Evolutionary conservation across 2,329 filamentous ascomycete genomes (phyloP).

Genomic region (Stagonosporopsis chrysanthemi): DNA sequence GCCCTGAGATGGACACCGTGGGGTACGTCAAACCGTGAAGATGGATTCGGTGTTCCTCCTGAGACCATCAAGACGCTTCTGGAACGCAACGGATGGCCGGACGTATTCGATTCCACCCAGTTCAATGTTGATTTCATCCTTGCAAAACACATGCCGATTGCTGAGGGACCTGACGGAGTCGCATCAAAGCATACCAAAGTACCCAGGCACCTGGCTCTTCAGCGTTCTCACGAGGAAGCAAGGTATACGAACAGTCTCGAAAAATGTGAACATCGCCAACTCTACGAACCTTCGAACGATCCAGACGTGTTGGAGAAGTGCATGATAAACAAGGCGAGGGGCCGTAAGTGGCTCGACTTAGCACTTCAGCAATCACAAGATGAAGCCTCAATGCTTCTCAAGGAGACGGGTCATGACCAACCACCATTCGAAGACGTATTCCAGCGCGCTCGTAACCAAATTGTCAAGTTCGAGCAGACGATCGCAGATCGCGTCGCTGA

Average conservation of each 20-base stretch:
- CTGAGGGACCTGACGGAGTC: constrained; percentile 10
- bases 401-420: neutral
- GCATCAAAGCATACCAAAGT: constrained; percentile 7
- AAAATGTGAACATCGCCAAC: neutral
- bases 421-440: constrained; percentile 4
- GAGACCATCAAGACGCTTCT: constrained; percentile 8
- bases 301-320: constrained; percentile 13
- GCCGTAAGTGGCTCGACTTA: constrained; percentile 11
- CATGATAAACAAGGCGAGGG: neutral
- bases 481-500: neutral
- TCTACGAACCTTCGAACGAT: neutral
- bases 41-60: constrained; percentile 8
- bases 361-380: constrained; percentile 18
- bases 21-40: constrained; percentile 19
- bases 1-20: constrained; percentile 23
- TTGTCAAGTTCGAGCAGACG: neutral
- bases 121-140: constrained; percentile 26
- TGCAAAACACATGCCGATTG: constrained; percentile 11
- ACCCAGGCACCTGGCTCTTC: constrained; percentile 18
- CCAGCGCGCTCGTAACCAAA: neutral
- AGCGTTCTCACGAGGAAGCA: constrained; percentile 10
- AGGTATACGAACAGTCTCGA: neutral
- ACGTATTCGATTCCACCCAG: constrained; percentile 10
- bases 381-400: constrained; percentile 17
- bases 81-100: constrained; percentile 21